Evolutionary conservation across 1,284 basidiomycete species (phyloP).

Genomic region (Apiotrichum brassicae): DNA sequence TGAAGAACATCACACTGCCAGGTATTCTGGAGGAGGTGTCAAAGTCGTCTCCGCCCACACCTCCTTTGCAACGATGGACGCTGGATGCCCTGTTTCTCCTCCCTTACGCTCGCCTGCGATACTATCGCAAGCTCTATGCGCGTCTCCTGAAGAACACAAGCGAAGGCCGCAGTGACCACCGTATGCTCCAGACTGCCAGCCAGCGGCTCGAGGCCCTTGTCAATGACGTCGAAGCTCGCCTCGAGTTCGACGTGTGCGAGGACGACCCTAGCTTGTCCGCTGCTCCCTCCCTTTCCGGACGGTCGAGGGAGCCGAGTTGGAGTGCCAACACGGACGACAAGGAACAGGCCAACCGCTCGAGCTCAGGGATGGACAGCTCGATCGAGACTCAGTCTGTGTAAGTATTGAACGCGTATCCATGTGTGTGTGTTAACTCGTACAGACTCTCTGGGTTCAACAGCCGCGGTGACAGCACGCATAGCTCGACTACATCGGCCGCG

Average conservation of each 20-base stretch:
- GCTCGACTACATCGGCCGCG: conserved; percentile 33
- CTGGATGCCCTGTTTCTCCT: conserved; percentile 81
- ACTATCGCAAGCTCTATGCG: conserved; percentile 88
- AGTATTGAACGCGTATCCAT: conserved; percentile 14
- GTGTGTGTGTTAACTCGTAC: conserved; percentile 13
- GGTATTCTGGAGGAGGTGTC: conserved; percentile 68
- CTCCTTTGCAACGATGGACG: conserved; percentile 59
- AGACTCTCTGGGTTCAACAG: conserved; percentile 42
- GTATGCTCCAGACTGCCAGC: conserved; percentile 69
- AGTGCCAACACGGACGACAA: conserved; percentile 28
- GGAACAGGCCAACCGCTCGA: conserved; percentile 30
- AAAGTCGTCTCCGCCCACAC: conserved; percentile 54
- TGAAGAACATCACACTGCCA: conserved; percentile 64
- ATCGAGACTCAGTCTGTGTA: conserved; percentile 36
- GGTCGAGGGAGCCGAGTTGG: conserved; percentile 21
- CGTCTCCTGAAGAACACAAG: conserved; percentile 80
- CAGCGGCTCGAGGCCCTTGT: conserved; percentile 73
- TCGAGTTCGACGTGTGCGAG: conserved; percentile 44
- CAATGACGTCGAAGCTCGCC: conserved; percentile 59
- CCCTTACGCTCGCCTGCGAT: conserved; percentile 75
- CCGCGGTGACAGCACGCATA: conserved; percentile 34
- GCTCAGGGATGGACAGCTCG: conserved; percentile 37
- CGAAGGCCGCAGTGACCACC: conserved; percentile 81
- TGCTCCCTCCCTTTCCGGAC: not conserved
- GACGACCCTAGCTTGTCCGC: conserved; percentile 19